Percentiles rank a stretch among this genome's conserved stretches.
Conservation (phyloP, 495 filamentous ascomycete genomes). For the Penicillium soppii region DNA sequence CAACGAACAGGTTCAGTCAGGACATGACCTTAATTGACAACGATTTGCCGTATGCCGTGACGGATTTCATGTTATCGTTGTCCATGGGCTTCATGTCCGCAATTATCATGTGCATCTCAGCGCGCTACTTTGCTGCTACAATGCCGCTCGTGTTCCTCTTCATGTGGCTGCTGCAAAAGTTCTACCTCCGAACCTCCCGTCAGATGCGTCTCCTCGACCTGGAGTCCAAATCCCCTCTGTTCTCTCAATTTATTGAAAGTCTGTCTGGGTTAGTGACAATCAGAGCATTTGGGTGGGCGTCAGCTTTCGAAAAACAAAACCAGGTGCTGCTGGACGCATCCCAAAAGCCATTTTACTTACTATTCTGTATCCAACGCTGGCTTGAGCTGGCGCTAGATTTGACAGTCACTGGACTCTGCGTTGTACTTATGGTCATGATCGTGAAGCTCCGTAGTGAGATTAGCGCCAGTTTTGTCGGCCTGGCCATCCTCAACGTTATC, state of each 20-base stretch:
- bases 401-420: conserved; percentile 54
- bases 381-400: conserved; percentile 41
- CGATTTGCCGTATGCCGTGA: background rate
- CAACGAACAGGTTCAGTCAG: background rate
- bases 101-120: background rate
- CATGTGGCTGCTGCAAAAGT: conserved; percentile 3
- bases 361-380: conserved; percentile 47
- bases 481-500: conserved; percentile 15
- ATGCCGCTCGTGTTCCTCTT: background rate
- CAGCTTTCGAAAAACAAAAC: conserved; percentile 20
- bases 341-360: conserved; percentile 44
- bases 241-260: conserved; percentile 49
- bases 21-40: background rate
- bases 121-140: background rate
- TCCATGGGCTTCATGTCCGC: no score
- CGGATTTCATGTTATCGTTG: background rate
- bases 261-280: conserved; percentile 44
- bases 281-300: conserved; percentile 48
- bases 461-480: conserved; percentile 13
- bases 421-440: conserved; percentile 34
- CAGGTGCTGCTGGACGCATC: conserved; percentile 30
- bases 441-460: background rate
- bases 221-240: conserved; percentile 52
- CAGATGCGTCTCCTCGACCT: conserved; percentile 58
- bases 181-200: conserved; percentile 61